phyloP scores from a whole-genome alignment of 139 green algal genomes.

The Coelastrella sp. region DNA sequence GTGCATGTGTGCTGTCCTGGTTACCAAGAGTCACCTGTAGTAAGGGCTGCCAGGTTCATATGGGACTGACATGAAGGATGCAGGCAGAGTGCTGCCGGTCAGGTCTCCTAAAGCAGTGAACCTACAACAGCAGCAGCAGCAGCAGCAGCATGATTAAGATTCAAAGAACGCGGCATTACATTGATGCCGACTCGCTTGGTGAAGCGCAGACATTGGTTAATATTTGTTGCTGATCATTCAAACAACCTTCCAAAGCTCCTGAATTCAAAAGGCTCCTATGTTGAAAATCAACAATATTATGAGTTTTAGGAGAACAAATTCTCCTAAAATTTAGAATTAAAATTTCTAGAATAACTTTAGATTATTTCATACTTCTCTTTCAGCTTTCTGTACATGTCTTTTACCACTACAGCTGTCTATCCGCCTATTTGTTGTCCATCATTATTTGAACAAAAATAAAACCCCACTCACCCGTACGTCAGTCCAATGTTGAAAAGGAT shows the following conservation, averaged over 20 bases:
- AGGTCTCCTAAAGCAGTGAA: slow-evolving; percentile 27
- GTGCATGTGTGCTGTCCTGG: no score
- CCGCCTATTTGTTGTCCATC: background rate
- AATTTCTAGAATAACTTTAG: no score
- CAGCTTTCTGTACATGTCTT: no score
- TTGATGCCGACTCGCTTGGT: background rate
- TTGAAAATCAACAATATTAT: no score
- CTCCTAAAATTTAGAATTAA: no score
- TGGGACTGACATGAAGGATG: slow-evolving; percentile 12
- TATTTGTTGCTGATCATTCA: no score
- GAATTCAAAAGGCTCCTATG: background rate
- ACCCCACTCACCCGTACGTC: slow-evolving; percentile 9
- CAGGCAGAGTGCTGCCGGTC: slow-evolving; percentile 21
- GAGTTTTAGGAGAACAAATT: no score
- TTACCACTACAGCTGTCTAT: no score
- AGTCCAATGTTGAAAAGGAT: slow-evolving; percentile 66
- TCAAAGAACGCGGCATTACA: background rate
- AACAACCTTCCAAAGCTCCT: background rate
- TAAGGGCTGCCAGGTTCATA: slow-evolving; percentile 28
- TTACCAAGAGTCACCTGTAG: background rate
- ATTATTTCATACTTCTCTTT: no score
- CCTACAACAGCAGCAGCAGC: background rate
- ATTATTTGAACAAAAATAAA: no score
- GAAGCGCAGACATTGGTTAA: no score
- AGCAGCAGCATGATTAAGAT: background rate